phyloP scores from a whole-genome alignment of 192 early-diverging fungal species.

The Mortierella claussenii region DNA sequence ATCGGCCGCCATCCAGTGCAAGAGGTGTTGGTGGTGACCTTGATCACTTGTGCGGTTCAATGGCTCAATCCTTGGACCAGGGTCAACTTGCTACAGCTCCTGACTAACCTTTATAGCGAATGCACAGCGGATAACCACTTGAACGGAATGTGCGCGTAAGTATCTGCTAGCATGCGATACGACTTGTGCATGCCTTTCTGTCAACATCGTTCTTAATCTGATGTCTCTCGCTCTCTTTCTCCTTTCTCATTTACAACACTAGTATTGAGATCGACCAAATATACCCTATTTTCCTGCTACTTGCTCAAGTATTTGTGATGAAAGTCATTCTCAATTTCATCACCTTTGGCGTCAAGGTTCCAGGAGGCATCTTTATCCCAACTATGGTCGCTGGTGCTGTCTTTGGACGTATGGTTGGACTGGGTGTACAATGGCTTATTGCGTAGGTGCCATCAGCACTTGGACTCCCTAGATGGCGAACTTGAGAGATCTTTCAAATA shows the following conservation, averaged over 20 bases:
- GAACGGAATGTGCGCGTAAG: constrained; percentile 54
- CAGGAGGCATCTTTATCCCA: constrained; percentile 86
- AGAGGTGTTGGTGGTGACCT: constrained; percentile 79
- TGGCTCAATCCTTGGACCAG: constrained; percentile 52
- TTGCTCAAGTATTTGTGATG: constrained; percentile 42
- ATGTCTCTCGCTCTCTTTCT: too few relatives aligned
- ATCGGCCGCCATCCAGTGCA: constrained; percentile 75
- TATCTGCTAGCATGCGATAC: too few relatives aligned
- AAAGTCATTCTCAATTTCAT: constrained; percentile 71
- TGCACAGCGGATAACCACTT: constrained; percentile 39
- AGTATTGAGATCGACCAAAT: constrained; percentile 34
- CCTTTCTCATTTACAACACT: not conserved
- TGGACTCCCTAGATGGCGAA: not conserved
- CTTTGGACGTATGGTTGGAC: constrained; percentile 92
- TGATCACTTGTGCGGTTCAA: constrained; percentile 74
- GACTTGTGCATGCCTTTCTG: too few relatives aligned
- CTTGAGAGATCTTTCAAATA: constrained; percentile 1
- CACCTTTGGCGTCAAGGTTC: constrained; percentile 81
- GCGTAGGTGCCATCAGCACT: constrained; percentile 21
- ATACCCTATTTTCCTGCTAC: constrained; percentile 43
- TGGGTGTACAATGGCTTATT: constrained; percentile 77
- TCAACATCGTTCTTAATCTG: too few relatives aligned
- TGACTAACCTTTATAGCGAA: constrained; percentile 49
- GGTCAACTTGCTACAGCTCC: constrained; percentile 43
- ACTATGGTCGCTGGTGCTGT: constrained; percentile 91